These are phyloP conservation scores for Globisporangium ultimum DNA, from an alignment of 352 stramenopile genomes.

Conservation along the genomic window DNA sequence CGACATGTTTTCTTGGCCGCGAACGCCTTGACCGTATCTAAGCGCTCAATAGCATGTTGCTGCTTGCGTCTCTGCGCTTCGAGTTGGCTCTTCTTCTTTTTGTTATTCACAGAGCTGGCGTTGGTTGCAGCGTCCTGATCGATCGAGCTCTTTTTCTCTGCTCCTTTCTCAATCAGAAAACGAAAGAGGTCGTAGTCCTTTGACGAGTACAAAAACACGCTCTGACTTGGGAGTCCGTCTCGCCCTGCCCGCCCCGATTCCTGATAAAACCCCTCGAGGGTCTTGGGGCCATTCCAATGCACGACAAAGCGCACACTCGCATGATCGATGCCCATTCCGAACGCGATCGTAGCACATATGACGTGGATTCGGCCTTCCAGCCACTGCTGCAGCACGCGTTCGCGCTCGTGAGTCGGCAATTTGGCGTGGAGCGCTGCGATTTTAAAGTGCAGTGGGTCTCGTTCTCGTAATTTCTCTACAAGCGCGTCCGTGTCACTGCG, in stretches of 20 bases:
- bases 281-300: constrained; percentile 86
- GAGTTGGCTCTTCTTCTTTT: constrained; percentile 5
- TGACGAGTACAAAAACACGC: constrained; percentile 77
- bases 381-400: constrained; percentile 45
- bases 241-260: constrained; percentile 93
- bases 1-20: constrained; percentile 47
- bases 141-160: background rate
- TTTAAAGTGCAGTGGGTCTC: constrained; percentile 17
- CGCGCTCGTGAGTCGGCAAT: constrained; percentile 31
- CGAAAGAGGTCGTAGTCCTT: constrained; percentile 47
- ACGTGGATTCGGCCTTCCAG: constrained; percentile 50
- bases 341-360: constrained; percentile 92
- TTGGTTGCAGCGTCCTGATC: background rate
- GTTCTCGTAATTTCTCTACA: constrained; percentile 24
- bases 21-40: constrained; percentile 38
- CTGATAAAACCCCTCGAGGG: constrained; percentile 96
- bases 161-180: constrained; percentile 40
- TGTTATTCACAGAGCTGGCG: background rate
- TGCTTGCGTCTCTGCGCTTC: constrained; percentile 9
- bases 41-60: constrained; percentile 8
- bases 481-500: constrained; percentile 49
- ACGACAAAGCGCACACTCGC: constrained; percentile 88
- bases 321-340: constrained; percentile 93
- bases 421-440: constrained; percentile 56
- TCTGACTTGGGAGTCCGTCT: constrained; percentile 87